A percentile compares a stretch with the other conserved stretches of the same genome.
Conservation (phyloP, 805 yeast genomes). For the Huiozyma naganishii region DNA sequence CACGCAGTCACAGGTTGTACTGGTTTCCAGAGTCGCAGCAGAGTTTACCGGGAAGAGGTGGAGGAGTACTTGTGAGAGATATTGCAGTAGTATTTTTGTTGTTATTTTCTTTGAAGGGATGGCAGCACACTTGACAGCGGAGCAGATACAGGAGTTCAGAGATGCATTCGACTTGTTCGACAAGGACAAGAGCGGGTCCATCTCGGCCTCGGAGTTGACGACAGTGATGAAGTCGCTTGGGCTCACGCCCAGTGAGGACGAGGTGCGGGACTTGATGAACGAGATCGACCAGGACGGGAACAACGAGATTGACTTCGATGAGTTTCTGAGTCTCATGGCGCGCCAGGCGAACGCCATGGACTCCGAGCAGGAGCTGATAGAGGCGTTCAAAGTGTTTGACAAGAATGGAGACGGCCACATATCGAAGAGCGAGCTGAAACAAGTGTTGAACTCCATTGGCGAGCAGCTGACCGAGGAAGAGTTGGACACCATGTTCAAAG, state of each 20-base stretch:
- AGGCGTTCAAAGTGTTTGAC: conserved; percentile 96
- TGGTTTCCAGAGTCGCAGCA: too few relatives aligned
- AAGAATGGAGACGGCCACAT: conserved; percentile 93
- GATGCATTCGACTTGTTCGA: conserved; percentile 96
- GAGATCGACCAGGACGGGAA: conserved; percentile 94
- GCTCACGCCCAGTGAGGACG: conserved; percentile 89
- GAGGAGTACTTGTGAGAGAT: too few relatives aligned
- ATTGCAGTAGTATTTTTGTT: too few relatives aligned
- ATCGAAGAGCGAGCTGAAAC: conserved; percentile 88
- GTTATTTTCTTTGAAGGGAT: too few relatives aligned
- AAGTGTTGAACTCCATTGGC: conserved; percentile 92
- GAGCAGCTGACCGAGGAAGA: conserved; percentile 92
- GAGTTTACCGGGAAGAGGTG: too few relatives aligned
- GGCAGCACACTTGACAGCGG: conserved; percentile 51
- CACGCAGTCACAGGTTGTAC: too few relatives aligned
- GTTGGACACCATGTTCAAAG: conserved; percentile 91
- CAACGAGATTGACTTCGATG: conserved; percentile 75
- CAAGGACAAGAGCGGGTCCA: conserved; percentile 92
- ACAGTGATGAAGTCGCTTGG: conserved; percentile 98
- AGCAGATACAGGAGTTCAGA: conserved; percentile 89
- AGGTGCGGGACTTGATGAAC: conserved; percentile 89
- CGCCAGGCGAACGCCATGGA: conserved; percentile 91
- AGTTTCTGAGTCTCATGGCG: conserved; percentile 75
- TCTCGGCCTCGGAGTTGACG: conserved; percentile 88
- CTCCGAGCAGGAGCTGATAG: conserved; percentile 91